These are phyloP conservation scores for Monascus purpureus DNA, from an alignment of 495 filamentous ascomycete species.

Conservation along the genomic window DNA sequence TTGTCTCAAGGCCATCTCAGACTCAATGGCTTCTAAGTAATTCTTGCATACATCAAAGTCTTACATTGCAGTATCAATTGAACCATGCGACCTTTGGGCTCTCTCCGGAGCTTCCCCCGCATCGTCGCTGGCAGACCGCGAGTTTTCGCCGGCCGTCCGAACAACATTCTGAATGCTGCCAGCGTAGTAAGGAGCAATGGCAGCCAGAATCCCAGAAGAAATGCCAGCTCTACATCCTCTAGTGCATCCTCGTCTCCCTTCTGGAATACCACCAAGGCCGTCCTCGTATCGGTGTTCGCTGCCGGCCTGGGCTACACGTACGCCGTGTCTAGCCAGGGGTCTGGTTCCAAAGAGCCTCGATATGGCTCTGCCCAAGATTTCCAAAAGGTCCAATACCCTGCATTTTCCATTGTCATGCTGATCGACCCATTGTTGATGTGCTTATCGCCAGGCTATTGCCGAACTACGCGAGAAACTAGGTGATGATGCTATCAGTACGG, in stretches of 20 bases:
- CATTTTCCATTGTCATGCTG: background rate
- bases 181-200: too few relatives aligned
- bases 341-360: constrained; percentile 10
- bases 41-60: too few relatives aligned
- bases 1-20: too few relatives aligned
- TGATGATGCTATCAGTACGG: constrained; percentile 66
- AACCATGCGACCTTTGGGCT: too few relatives aligned
- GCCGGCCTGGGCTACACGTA: constrained; percentile 25
- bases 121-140: too few relatives aligned
- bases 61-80: too few relatives aligned
- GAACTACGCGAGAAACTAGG: constrained; percentile 45
- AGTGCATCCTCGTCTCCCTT: constrained; percentile 5
- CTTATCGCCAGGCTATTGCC: constrained; percentile 37
- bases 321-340: constrained; percentile 10
- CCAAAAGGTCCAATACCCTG: constrained; percentile 19
- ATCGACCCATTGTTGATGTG: background rate
- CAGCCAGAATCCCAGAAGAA: constrained; percentile 8
- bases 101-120: too few relatives aligned
- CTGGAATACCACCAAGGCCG: constrained; percentile 18
- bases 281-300: constrained; percentile 20
- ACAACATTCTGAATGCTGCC: too few relatives aligned
- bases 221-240: constrained; percentile 6
- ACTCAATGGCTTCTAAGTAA: too few relatives aligned
- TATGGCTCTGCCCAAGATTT: constrained; percentile 30
- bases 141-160: too few relatives aligned